These are phyloP conservation scores for Emergomyces orientalis DNA, from an alignment of 2,329 filamentous ascomycete genomes.

Conservation along the genomic window DNA sequence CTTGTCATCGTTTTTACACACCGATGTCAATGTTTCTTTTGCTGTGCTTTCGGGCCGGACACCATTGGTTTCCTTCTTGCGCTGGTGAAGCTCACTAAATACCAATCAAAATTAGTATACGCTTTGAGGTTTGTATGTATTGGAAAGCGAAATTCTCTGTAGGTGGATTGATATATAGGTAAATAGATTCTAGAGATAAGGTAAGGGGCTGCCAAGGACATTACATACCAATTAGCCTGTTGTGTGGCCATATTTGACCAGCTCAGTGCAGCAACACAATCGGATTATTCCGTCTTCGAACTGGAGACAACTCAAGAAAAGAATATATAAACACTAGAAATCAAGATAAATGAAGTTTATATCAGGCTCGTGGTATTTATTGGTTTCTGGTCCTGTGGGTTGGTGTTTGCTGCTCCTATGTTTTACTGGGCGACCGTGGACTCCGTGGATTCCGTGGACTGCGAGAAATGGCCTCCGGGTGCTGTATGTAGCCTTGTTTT, in stretches of 20 bases:
- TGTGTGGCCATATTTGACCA: neutral
- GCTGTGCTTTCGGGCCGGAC: neutral
- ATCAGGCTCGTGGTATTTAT: neutral
- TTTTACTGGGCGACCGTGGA: neutral
- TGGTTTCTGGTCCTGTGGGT: neutral
- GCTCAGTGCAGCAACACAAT: neutral
- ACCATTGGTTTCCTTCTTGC: neutral
- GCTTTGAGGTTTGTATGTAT: neutral
- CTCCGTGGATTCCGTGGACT: conserved; percentile 5
- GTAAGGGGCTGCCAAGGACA: neutral
- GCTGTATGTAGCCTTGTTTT: neutral
- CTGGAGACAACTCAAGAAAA: neutral
- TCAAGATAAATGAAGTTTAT: neutral
- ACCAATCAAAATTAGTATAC: neutral
- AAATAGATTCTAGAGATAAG: neutral
- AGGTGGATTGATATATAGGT: neutral
- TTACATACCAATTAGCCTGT: neutral
- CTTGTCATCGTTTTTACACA: conserved; percentile 7
- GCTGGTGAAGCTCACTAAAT: neutral
- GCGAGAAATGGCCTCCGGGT: neutral
- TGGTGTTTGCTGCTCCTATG: neutral
- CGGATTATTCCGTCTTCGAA: neutral
- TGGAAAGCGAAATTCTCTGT: neutral
- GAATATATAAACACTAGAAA: neutral
- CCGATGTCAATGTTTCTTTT: neutral